A percentile compares a stretch with the other conserved stretches of the same genome.
These are phyloP conservation scores for Colletotrichum australisinense DNA, from an alignment of 2,329 filamentous ascomycete genomes.

Conservation along the genomic window DNA sequence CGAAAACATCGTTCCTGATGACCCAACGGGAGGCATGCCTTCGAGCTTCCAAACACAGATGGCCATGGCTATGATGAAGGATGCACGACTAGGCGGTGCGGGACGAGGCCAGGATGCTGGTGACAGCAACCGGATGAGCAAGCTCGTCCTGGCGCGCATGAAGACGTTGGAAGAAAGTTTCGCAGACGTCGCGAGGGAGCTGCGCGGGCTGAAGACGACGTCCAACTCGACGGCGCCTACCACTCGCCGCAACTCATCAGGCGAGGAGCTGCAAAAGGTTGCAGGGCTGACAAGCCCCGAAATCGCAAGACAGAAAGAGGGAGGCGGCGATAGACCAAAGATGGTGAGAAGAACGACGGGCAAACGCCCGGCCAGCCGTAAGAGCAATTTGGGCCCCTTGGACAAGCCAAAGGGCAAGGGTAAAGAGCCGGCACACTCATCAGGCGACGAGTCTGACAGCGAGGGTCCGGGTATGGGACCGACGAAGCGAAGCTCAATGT, in stretches of 20 bases:
- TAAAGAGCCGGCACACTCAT: conserved; percentile 55
- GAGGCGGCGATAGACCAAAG: conserved; percentile 39
- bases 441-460: conserved; percentile 43
- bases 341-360: conserved; percentile 43
- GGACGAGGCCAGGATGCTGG: conserved; percentile 49
- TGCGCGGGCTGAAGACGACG: conserved; percentile 70
- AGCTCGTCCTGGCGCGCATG: conserved; percentile 89
- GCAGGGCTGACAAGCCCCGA: conserved; percentile 44
- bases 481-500: conserved; percentile 57
- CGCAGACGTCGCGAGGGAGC: conserved; percentile 84
- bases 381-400: conserved; percentile 55
- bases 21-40: conserved; percentile 72
- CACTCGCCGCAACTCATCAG: conserved; percentile 64
- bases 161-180: conserved; percentile 94
- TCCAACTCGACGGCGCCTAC: conserved; percentile 57
- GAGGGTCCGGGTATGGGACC: conserved; percentile 38
- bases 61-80: conserved; percentile 75
- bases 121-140: conserved; percentile 77
- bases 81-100: conserved; percentile 61
- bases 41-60: conserved; percentile 87
- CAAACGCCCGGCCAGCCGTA: conserved; percentile 51
- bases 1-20: conserved; percentile 73
- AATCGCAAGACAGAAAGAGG: conserved; percentile 43
- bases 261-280: conserved; percentile 49
- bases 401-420: conserved; percentile 58